Percentiles rank a stretch among this genome's conserved stretches.
Conservation (phyloP, 1,284 basidiomycete species). For the Cutaneotrichosporon mucoides region DNA sequence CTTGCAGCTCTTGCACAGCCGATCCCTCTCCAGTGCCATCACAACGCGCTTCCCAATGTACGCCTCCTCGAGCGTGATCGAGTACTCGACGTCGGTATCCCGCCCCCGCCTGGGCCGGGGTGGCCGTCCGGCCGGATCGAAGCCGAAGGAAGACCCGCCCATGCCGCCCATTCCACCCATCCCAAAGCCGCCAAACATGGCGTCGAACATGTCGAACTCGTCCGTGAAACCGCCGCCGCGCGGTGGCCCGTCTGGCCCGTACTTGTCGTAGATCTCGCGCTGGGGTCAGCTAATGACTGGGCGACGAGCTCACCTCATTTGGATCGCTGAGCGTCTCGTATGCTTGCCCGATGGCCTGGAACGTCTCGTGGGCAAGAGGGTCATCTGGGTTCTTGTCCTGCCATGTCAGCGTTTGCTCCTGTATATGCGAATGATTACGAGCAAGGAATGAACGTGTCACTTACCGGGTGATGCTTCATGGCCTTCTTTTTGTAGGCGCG, state of each 20-base stretch:
- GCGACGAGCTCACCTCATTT: slow-evolving; percentile 46
- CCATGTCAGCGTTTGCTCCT: slow-evolving; percentile 19
- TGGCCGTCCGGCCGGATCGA: slow-evolving; percentile 36
- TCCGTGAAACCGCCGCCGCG: slow-evolving; percentile 51
- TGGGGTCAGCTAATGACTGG: slow-evolving; percentile 28
- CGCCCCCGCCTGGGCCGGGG: slow-evolving; percentile 53
- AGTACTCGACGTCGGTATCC: slow-evolving; percentile 73
- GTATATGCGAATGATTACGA: too few species aligned
- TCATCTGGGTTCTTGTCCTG: slow-evolving; percentile 47
- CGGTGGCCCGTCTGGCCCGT: slow-evolving; percentile 60
- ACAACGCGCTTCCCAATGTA: slow-evolving; percentile 87
- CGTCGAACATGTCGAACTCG: slow-evolving; percentile 63
- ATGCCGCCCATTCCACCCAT: slow-evolving; percentile 49
- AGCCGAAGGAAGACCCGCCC: slow-evolving; percentile 38
- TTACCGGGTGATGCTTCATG: slow-evolving; percentile 81
- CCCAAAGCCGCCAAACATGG: slow-evolving; percentile 61
- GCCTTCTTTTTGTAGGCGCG: slow-evolving; percentile 90
- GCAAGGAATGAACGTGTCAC: slow-evolving; percentile 37
- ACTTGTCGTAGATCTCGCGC: slow-evolving; percentile 73
- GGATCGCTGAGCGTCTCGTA: slow-evolving; percentile 83
- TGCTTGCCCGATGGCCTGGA: slow-evolving; percentile 84
- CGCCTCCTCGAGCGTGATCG: slow-evolving; percentile 85
- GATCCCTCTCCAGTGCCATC: slow-evolving; percentile 82
- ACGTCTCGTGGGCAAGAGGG: slow-evolving; percentile 63
- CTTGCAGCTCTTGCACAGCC: slow-evolving; percentile 72